Evolutionary conservation across 495 filamentous ascomycete species (phyloP).

Genomic region (Penicillium subrubescens): DNA sequence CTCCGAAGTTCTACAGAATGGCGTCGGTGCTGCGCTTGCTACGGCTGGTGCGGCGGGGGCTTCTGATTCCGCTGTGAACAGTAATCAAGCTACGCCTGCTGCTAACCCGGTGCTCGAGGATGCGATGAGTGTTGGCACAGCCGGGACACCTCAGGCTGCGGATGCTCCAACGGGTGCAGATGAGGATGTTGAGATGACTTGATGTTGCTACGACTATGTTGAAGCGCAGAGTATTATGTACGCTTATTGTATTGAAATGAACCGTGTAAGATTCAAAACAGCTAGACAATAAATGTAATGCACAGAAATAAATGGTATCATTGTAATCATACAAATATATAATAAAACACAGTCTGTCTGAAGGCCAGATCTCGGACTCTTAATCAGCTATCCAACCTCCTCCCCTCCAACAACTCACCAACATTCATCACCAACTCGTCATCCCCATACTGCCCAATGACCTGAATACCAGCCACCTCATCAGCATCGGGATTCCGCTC

Average conservation of each 20-base stretch:
- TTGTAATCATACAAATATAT: conserved; percentile 13
- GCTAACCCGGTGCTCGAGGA: conserved; percentile 29
- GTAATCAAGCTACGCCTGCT: conserved; percentile 25
- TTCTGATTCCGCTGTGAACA: conserved; percentile 30
- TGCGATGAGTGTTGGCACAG: conserved; percentile 30
- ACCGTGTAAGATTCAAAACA: background rate
- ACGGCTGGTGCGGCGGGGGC: conserved; percentile 17
- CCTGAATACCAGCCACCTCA: conserved; percentile 71
- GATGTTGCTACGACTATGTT: background rate
- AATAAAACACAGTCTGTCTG: conserved; percentile 2
- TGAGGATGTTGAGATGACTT: conserved; percentile 49
- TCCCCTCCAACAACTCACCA: conserved; percentile 40
- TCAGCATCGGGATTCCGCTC: conserved; percentile 29
- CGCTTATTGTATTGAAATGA: background rate
- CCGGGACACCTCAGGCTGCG: conserved; percentile 28
- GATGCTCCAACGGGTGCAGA: conserved; percentile 26
- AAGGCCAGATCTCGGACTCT: background rate
- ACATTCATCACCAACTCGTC: conserved; percentile 61
- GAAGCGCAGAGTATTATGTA: too few relatives aligned
- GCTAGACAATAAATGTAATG: background rate
- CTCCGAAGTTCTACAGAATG: conserved; percentile 40
- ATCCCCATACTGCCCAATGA: conserved; percentile 90
- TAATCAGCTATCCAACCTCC: conserved; percentile 8
- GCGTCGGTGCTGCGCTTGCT: conserved; percentile 40
- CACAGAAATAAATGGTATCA: conserved; percentile 13